Conservation (phyloP, 2,329 filamentous ascomycete species). For the Fusarium sambucinum region DNA sequence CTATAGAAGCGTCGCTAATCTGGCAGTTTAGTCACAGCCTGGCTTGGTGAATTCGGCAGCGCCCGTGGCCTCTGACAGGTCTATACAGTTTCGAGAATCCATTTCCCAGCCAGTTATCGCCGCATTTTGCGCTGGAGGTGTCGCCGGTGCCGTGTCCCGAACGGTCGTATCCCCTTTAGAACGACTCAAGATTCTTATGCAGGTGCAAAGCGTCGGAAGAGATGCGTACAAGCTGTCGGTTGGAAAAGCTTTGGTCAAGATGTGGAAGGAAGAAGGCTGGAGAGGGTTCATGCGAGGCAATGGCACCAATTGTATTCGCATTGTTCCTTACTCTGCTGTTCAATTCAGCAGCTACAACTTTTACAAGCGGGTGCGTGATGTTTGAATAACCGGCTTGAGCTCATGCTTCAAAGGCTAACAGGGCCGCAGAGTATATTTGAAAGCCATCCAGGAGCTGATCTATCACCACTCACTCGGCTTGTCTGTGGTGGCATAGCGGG, state of each 20-base stretch:
- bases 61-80: slow-evolving; percentile 45
- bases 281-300: slow-evolving; percentile 97
- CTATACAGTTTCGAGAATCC: slow-evolving; percentile 58
- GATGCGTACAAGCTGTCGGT: slow-evolving; percentile 96
- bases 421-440: slow-evolving; percentile 76
- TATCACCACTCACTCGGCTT: slow-evolving; percentile 80
- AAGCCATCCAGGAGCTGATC: slow-evolving; percentile 76
- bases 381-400: no score
- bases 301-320: slow-evolving; percentile 97
- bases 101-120: slow-evolving; percentile 87
- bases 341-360: slow-evolving; percentile 99
- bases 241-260: slow-evolving; percentile 87
- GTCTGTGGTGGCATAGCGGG: slow-evolving; percentile 92
- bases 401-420: slow-evolving; percentile 11
- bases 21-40: slow-evolving; percentile 44
- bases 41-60: slow-evolving; percentile 44
- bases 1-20: slow-evolving; percentile 28
- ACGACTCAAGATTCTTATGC: slow-evolving; percentile 96
- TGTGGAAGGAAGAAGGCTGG: slow-evolving; percentile 98
- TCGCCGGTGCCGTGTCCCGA: slow-evolving; percentile 95
- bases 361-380: slow-evolving; percentile 82
- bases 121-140: slow-evolving; percentile 92
- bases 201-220: slow-evolving; percentile 90
- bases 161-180: slow-evolving; percentile 97
- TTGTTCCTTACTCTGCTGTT: slow-evolving; percentile 97